Evolutionary conservation across 306 rosid species (phyloP).

Genomic region (Rosa multiflora): DNA sequence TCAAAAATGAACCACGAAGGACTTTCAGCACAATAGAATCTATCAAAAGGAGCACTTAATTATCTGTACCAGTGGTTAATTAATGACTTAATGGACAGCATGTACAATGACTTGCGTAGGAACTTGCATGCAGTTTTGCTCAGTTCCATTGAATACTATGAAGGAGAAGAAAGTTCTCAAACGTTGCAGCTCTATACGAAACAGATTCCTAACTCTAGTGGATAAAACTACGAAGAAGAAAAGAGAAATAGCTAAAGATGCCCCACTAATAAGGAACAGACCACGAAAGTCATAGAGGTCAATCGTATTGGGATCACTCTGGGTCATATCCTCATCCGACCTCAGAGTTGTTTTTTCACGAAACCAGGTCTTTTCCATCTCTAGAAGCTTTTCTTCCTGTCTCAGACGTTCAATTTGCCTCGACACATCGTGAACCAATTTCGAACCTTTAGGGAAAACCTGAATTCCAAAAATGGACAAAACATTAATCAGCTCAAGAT

Average conservation of each 20-base stretch:
- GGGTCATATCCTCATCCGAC: neutral
- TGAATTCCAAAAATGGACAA: neutral
- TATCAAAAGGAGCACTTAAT: too few relatives aligned
- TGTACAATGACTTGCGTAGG: too few relatives aligned
- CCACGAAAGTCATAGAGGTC: neutral
- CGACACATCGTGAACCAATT: neutral
- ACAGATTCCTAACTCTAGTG: neutral
- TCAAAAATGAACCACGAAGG: too few relatives aligned
- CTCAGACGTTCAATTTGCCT: neutral
- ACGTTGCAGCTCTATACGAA: too few relatives aligned
- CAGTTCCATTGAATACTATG: too few relatives aligned
- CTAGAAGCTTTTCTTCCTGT: neutral
- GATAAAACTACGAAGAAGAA: neutral
- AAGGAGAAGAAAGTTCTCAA: too few relatives aligned
- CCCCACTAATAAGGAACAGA: conserved; percentile 6
- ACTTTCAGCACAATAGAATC: too few relatives aligned
- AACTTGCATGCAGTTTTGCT: too few relatives aligned
- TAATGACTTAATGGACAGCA: too few relatives aligned
- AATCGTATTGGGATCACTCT: neutral
- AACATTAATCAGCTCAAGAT: too few relatives aligned
- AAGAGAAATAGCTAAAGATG: neutral
- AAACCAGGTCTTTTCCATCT: conserved; percentile 4
- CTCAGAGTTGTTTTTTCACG: too few relatives aligned
- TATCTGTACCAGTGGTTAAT: too few relatives aligned
- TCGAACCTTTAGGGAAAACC: neutral